Base-by-base conservation (phyloP, 306 rosid species). In the Citrullus colocynthis region DNA sequence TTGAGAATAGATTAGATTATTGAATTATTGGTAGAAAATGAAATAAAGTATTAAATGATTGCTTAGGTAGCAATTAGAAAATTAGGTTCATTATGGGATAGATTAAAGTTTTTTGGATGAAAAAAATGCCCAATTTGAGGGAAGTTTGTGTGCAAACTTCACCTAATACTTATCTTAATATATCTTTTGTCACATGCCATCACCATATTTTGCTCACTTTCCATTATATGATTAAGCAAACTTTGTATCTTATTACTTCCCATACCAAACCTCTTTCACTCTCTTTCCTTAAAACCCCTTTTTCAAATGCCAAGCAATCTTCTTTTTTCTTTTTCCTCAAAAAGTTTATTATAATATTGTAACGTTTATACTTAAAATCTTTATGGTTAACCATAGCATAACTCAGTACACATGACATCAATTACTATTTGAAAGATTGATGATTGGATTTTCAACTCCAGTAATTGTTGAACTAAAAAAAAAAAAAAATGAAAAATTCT, bases 171-270 rank as follows among this genome's bases (percentile, higher is more conserved):
- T 48, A 48, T 71, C 76, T 71, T 67, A 71, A 44, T 48, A 20
- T 71, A 71, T 71, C 54, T 20, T 14, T 71, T 71, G 76, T 71
- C 76, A 48, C 76, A 71, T 71, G 76, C 57, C 59, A 71, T 71
- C 76, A 45, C 21, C 58, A 71, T 48, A 71, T 28, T 48, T 71
- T 67, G 9, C n/a, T 67, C 74, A 34, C 5, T 3, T 37, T 39
- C 73, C 36, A 60, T 32, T 32, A 63, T 17, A 17, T 36, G 7
- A 65, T 65, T 65, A 9, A 32, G 5, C 70, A 32, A 62, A 32
- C 44, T 62, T 64, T 64, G 6, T 36, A 36, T 36, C 24, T 64
- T 64, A 8, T 9, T 37, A 34, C 14, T 64, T 64, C 17, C 72
- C 28, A 17, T 64, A 64, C 48, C 48, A 17, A 64, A 64, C 15